phyloP scores from a whole-genome alignment of 176 grass and related monocot genomes.

The Hordeum marinum region DNA sequence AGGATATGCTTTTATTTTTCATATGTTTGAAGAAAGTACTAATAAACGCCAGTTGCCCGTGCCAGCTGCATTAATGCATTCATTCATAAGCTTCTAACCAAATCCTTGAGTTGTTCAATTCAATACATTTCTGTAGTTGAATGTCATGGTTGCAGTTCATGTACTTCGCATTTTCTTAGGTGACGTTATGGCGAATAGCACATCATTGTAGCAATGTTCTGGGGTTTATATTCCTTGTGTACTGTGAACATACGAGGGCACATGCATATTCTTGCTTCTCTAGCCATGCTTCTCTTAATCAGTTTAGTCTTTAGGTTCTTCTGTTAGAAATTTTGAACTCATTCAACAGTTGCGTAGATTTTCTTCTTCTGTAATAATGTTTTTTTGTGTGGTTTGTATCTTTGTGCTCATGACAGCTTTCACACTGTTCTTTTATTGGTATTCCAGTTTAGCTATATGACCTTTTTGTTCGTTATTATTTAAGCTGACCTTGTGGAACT shows the following conservation, averaged over 20 bases:
- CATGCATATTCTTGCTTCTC: not conserved
- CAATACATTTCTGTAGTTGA: not conserved
- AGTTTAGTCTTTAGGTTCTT: not conserved
- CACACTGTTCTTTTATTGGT: not conserved
- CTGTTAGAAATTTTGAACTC: not conserved
- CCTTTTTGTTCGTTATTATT: not conserved
- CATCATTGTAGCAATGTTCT: conserved; percentile 1
- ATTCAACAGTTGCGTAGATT: not conserved
- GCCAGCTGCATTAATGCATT: not conserved
- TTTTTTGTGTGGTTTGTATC: not conserved
- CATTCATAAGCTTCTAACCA: conserved; percentile 14
- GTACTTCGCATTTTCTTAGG: not conserved
- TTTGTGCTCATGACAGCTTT: not conserved
- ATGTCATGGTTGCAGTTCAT: conserved; percentile 11
- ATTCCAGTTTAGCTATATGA: not conserved
- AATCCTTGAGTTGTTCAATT: not conserved
- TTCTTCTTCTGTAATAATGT: conserved; percentile 8
- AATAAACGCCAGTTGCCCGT: not conserved
- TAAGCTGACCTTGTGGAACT: conserved; percentile 11
- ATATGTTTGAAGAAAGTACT: conserved; percentile 10
- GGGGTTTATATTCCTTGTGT: not conserved
- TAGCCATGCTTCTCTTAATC: not conserved
- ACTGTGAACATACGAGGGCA: not conserved
- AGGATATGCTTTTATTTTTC: not conserved
- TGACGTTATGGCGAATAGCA: not conserved